Percentiles rank a stretch among this genome's conserved stretches.
These are phyloP conservation scores for Cordyceps fumosorosea DNA, from an alignment of 2,329 filamentous ascomycete species.

Conservation along the genomic window DNA sequence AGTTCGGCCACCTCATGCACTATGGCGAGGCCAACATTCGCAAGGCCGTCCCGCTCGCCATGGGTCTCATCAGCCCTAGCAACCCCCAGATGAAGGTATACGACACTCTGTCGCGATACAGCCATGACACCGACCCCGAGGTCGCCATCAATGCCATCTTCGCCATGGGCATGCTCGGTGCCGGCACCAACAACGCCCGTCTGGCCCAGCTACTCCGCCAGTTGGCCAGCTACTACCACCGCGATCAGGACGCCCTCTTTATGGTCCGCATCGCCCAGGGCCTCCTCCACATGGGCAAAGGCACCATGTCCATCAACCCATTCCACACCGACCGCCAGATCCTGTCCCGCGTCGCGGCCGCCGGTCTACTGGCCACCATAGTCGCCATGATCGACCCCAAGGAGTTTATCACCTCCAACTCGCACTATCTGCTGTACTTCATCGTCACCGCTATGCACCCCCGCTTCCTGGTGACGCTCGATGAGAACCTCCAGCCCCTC, in stretches of 20 bases:
- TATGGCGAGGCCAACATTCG: slow-evolving; percentile 97
- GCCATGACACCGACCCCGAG: slow-evolving; percentile 97
- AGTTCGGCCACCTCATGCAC: slow-evolving; percentile 98
- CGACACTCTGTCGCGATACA: slow-evolving; percentile 94
- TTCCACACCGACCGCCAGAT: slow-evolving; percentile 99
- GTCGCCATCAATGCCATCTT: slow-evolving; percentile 98
- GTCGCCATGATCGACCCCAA: slow-evolving; percentile 95
- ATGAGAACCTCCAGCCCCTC: slow-evolving; percentile 88
- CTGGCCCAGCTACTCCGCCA: slow-evolving; percentile 90
- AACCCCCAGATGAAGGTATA: slow-evolving; percentile 99
- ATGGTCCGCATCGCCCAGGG: slow-evolving; percentile 99
- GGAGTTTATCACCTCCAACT: slow-evolving; percentile 61
- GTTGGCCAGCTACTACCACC: slow-evolving; percentile 95
- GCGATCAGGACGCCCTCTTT: slow-evolving; percentile 91
- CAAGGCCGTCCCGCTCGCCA: slow-evolving; percentile 88
- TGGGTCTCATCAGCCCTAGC: slow-evolving; percentile 93
- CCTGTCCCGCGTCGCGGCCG: slow-evolving; percentile 82
- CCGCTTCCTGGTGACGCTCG: slow-evolving; percentile 89
- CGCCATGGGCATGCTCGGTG: slow-evolving; percentile 94
- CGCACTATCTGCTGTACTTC: slow-evolving; percentile 95
- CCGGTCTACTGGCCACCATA: slow-evolving; percentile 81
- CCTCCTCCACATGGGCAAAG: slow-evolving; percentile 98
- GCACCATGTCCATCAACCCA: slow-evolving; percentile 90
- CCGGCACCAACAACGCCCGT: slow-evolving; percentile 96
- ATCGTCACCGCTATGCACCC: slow-evolving; percentile 95